phyloP scores from a whole-genome alignment of 805 yeast genomes.

The Ogataea chonburiensis region DNA sequence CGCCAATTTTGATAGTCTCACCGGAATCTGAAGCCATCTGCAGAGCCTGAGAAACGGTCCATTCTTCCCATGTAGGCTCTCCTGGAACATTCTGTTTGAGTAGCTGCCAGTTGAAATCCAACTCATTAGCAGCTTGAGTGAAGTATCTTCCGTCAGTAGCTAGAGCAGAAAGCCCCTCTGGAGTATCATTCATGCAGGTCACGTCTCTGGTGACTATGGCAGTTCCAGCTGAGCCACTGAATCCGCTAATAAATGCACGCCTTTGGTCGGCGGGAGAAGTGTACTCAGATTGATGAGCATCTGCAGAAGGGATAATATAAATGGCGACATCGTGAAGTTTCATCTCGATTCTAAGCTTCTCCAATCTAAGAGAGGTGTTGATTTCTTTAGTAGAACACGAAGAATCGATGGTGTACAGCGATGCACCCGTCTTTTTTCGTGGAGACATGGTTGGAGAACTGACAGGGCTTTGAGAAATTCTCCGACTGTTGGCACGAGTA shows the following conservation, averaged over 20 bases:
- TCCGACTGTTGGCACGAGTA: constrained; percentile 21
- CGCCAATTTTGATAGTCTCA: constrained; percentile 34
- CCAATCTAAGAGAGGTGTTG: constrained; percentile 60
- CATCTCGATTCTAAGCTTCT: constrained; percentile 63
- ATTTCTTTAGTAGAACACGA: constrained; percentile 40
- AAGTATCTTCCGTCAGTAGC: constrained; percentile 64
- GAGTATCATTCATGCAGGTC: constrained; percentile 46
- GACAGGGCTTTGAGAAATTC: constrained; percentile 10
- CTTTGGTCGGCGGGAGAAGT: constrained; percentile 53
- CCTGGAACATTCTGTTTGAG: constrained; percentile 51
- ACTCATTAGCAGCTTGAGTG: constrained; percentile 54
- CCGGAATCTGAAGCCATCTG: constrained; percentile 49
- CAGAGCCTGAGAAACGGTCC: constrained; percentile 51
- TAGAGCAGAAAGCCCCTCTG: constrained; percentile 55
- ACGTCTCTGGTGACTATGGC: constrained; percentile 57
- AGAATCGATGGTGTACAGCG: constrained; percentile 26
- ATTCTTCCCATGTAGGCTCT: constrained; percentile 57
- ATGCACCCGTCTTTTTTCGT: constrained; percentile 28
- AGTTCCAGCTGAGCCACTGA: constrained; percentile 61
- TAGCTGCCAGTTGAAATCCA: constrained; percentile 60
- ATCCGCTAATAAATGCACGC: constrained; percentile 56
- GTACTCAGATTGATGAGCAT: constrained; percentile 64
- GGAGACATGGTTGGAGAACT: constrained; percentile 40
- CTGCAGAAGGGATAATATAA: constrained; percentile 63
- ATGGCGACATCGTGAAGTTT: constrained; percentile 56